These are phyloP conservation scores for Vitellaria paradoxa DNA, from an alignment of 179 eudicot species.

Conservation along the genomic window DNA sequence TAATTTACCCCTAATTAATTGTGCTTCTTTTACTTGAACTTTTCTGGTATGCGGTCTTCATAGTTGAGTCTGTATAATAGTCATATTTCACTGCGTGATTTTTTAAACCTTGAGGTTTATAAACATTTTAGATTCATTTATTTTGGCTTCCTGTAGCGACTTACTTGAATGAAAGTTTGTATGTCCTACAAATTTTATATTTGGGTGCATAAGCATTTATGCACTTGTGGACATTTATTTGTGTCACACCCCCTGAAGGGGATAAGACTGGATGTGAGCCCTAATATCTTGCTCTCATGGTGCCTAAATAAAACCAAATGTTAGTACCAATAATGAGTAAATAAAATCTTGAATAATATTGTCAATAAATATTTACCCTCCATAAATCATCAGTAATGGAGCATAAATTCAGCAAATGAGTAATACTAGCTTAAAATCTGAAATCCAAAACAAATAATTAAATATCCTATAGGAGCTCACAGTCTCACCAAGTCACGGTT, in stretches of 20 bases:
- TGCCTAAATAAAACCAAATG: too few relatives aligned
- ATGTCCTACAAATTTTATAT: not conserved
- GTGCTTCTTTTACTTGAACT: not conserved
- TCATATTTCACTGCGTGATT: not conserved
- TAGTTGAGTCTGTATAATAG: not conserved
- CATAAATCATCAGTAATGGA: too few relatives aligned
- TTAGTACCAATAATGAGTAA: too few relatives aligned
- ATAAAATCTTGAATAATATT: too few relatives aligned
- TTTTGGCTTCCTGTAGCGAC: not conserved
- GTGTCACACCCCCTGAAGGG: not conserved
- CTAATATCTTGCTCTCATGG: too few relatives aligned
- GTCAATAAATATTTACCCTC: too few relatives aligned
- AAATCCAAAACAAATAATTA: too few relatives aligned
- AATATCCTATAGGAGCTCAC: too few relatives aligned
- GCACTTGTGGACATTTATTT: not conserved
- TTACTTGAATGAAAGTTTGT: not conserved
- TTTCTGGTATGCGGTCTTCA: not conserved
- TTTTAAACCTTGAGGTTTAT: not conserved
- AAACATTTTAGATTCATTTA: not conserved
- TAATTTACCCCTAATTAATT: not conserved
- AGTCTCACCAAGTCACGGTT: too few relatives aligned
- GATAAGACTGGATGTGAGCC: too few relatives aligned
- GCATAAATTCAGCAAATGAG: too few relatives aligned
- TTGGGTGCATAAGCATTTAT: not conserved
- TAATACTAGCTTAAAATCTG: too few relatives aligned